These are phyloP conservation scores for Kappamyces sp. DNA, from an alignment of 192 early-diverging fungal genomes.

Conservation along the genomic window DNA sequence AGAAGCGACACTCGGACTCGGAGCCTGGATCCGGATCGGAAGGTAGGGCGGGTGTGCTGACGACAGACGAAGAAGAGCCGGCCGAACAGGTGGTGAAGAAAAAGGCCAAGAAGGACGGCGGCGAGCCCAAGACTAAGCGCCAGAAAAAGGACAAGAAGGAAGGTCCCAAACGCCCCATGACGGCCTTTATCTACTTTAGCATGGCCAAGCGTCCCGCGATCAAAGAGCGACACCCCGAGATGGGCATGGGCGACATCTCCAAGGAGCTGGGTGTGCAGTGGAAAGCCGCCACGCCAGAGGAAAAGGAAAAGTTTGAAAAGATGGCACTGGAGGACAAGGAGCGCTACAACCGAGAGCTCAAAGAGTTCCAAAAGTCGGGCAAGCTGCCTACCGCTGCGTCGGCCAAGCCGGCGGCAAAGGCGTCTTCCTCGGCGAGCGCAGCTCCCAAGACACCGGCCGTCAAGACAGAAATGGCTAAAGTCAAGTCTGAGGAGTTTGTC, in stretches of 20 bases:
- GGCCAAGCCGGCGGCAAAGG: no score
- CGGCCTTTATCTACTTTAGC: slow-evolving; percentile 83
- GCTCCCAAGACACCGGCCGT: no score
- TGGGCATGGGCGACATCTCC: slow-evolving; percentile 45
- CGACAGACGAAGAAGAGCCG: slow-evolving; percentile 22
- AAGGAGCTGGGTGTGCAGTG: slow-evolving; percentile 70
- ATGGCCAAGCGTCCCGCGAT: slow-evolving; percentile 68
- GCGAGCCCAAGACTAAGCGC: slow-evolving; percentile 42
- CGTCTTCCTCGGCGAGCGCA: no score
- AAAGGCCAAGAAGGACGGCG: slow-evolving; percentile 8
- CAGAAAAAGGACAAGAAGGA: slow-evolving; percentile 69
- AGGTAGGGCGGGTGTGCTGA: slow-evolving; percentile 2
- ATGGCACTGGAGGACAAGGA: slow-evolving; percentile 34
- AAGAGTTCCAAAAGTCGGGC: slow-evolving; percentile 19
- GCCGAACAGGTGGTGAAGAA: slow-evolving; percentile 18
- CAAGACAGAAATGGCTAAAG: no score
- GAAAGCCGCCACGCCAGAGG: slow-evolving; percentile 48
- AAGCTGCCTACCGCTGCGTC: no score
- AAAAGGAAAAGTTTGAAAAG: slow-evolving; percentile 52
- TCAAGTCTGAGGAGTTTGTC: no score
- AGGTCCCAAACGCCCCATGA: slow-evolving; percentile 77
- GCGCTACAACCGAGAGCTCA: slow-evolving; percentile 38
- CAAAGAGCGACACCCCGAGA: slow-evolving; percentile 65
- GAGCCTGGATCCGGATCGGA: slow-evolving; percentile 26
- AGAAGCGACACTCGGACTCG: slow-evolving; percentile 16